Evolutionary conservation across 2,329 filamentous ascomycete genomes (phyloP).

Genomic region (Blastomyces emzantsi): DNA sequence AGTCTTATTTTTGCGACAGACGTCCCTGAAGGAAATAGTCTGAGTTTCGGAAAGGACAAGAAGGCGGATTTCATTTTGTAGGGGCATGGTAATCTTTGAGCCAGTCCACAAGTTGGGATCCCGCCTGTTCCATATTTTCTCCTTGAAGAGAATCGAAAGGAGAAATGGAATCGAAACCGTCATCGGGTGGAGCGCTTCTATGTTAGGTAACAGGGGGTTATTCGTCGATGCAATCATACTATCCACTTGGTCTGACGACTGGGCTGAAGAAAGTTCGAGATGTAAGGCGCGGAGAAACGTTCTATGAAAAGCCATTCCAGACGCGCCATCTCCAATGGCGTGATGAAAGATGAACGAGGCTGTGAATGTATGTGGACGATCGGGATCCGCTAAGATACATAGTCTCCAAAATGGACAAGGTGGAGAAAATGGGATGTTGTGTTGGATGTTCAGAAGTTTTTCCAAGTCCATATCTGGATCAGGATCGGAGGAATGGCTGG

Average conservation of each 20-base stretch:
- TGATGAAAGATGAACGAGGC: conserved; percentile 42
- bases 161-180: conserved; percentile 31
- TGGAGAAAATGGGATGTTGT: conserved; percentile 32
- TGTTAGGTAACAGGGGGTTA: conserved; percentile 30
- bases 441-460: conserved; percentile 33
- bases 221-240: conserved; percentile 20
- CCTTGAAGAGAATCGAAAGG: conserved; percentile 25
- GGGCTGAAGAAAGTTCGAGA: background rate
- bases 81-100: conserved; percentile 19
- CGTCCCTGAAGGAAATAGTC: conserved; percentile 24
- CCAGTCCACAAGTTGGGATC: conserved; percentile 32
- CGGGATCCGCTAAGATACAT: conserved; percentile 26
- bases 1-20: conserved; percentile 31
- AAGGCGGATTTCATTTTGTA: conserved; percentile 24
- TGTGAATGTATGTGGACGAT: conserved; percentile 29
- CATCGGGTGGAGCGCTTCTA: conserved; percentile 36
- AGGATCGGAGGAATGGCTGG: background rate
- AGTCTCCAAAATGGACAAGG: conserved; percentile 39
- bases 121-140: conserved; percentile 23
- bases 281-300: conserved; percentile 34
- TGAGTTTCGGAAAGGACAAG: conserved; percentile 25
- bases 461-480: conserved; percentile 35
- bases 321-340: conserved; percentile 40
- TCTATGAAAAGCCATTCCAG: conserved; percentile 39
- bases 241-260: conserved; percentile 15